Evolutionary conservation across 257 asterid genomes (phyloP).

Genomic region (Anisodus acutangulus): DNA sequence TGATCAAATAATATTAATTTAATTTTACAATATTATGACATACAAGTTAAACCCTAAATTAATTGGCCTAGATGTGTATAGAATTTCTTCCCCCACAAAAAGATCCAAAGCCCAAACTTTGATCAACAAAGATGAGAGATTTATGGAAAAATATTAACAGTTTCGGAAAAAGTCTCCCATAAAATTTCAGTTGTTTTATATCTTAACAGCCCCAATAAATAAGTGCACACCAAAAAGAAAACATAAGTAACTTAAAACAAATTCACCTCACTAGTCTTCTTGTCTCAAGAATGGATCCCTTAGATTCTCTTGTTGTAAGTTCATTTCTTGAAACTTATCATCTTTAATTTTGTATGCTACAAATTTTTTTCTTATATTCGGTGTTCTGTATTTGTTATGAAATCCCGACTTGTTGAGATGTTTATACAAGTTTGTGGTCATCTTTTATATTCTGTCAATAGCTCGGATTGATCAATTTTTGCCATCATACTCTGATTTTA

Average conservation of each 20-base stretch:
- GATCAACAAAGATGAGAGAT: constrained; percentile 22
- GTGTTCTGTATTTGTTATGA: too few relatives aligned
- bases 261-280: not conserved
- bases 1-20: not conserved
- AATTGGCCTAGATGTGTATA: too few relatives aligned
- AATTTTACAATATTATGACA: not conserved
- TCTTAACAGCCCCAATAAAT: not conserved
- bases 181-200: not conserved
- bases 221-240: not conserved
- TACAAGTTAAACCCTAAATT: not conserved
- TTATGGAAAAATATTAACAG: not conserved
- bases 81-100: too few relatives aligned
- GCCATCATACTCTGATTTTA: too few relatives aligned
- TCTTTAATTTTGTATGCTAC: not conserved
- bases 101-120: not conserved
- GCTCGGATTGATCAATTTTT: too few relatives aligned
- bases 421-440: not conserved
- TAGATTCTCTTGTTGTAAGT: constrained; percentile 21
- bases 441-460: not conserved
- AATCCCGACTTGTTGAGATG: not conserved
- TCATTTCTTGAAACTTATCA: not conserved
- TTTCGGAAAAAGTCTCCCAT: constrained; percentile 3
- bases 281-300: constrained; percentile 5
- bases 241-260: not conserved
- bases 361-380: too few relatives aligned